Evolutionary conservation across 2,329 filamentous ascomycete species (phyloP).

Genomic region (Aureobasidium namibiae): DNA sequence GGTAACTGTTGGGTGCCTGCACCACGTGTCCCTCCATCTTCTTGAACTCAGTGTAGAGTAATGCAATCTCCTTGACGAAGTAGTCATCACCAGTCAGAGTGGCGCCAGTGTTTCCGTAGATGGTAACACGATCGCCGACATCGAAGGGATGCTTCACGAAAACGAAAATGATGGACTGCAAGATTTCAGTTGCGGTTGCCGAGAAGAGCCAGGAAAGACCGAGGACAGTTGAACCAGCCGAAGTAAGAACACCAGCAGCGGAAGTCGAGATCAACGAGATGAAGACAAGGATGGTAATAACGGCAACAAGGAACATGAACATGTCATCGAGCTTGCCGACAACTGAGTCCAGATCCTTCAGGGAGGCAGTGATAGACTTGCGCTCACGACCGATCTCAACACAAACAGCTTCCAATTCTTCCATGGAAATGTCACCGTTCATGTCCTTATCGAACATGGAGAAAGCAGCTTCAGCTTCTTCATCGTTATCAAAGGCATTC

Average conservation of each 20-base stretch:
- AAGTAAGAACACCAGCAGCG: conserved; percentile 83
- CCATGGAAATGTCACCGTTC: conserved; percentile 93
- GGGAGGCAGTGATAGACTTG: conserved; percentile 86
- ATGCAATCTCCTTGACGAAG: conserved; percentile 87
- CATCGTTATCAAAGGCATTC: conserved; percentile 67
- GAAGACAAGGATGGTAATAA: conserved; percentile 79
- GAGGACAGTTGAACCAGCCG: conserved; percentile 77
- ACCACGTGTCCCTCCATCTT: conserved; percentile 97
- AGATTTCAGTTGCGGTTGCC: conserved; percentile 85
- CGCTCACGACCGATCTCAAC: conserved; percentile 91
- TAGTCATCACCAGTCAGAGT: conserved; percentile 78
- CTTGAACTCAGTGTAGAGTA: conserved; percentile 95
- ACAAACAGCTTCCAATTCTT: conserved; percentile 85
- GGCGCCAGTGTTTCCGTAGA: conserved; percentile 86
- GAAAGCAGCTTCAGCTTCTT: conserved; percentile 85
- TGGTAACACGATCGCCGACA: conserved; percentile 83
- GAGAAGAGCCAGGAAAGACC: conserved; percentile 90
- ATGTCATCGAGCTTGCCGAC: conserved; percentile 84
- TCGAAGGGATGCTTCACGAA: conserved; percentile 98
- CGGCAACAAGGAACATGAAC: conserved; percentile 74
- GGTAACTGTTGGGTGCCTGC: conserved; percentile 86
- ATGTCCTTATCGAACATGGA: conserved; percentile 92
- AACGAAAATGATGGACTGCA: conserved; percentile 90
- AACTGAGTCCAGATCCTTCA: conserved; percentile 92
- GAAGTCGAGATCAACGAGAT: conserved; percentile 83